phyloP scores from a whole-genome alignment of 1,284 basidiomycete genomes.

The Laetiporus sulphureus region DNA sequence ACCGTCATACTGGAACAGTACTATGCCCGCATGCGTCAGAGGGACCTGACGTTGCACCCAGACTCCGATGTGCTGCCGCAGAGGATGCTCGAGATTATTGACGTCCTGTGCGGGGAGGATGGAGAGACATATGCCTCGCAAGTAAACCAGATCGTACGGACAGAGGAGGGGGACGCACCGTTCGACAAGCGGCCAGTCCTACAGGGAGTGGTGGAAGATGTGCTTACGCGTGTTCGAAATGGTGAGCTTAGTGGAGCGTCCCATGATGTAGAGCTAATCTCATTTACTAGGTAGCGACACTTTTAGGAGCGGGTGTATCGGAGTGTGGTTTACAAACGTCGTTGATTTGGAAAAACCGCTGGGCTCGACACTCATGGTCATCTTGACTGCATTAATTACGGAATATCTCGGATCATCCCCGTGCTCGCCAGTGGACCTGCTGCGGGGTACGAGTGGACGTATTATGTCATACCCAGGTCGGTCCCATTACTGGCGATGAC shows the following conservation, averaged over 20 bases:
- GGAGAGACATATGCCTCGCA: conserved; percentile 53
- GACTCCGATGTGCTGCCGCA: conserved; percentile 33
- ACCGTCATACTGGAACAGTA: conserved; percentile 47
- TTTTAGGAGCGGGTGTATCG: conserved; percentile 44
- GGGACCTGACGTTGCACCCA: conserved; percentile 28
- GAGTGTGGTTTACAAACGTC: conserved; percentile 43
- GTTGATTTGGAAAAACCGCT: conserved; percentile 33
- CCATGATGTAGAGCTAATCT: neutral
- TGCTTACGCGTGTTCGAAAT: conserved; percentile 40
- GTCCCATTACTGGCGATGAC: conserved; percentile 14
- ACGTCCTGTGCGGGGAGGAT: conserved; percentile 41
- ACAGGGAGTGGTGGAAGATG: conserved; percentile 47
- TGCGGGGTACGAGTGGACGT: conserved; percentile 43
- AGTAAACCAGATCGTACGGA: conserved; percentile 39
- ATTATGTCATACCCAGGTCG: conserved; percentile 42
- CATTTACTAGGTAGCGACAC: conserved; percentile 30
- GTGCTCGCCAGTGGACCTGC: conserved; percentile 41
- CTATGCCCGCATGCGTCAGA: conserved; percentile 39
- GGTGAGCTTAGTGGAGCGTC: conserved; percentile 28
- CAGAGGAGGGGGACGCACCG: conserved; percentile 32
- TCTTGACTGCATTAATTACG: conserved; percentile 52
- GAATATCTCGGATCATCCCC: conserved; percentile 51
- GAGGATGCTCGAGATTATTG: conserved; percentile 51
- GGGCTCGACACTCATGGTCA: conserved; percentile 59
- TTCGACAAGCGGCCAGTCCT: conserved; percentile 34